Base-by-base conservation (phyloP, 306 rosid species). In the Vigna hirtella region DNA sequence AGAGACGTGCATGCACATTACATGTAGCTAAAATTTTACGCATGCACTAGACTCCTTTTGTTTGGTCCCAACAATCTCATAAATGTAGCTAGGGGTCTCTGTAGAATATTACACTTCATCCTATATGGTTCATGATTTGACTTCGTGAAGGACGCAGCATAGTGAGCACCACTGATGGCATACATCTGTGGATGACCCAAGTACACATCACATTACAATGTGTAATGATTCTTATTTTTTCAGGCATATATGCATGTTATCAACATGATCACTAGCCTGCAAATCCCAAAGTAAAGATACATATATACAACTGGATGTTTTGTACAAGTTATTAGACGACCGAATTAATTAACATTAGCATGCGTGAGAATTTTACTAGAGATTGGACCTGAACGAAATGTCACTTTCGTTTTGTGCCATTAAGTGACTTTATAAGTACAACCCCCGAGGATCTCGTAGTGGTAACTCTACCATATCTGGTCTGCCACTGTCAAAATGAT, bases 381-480 rank as follows among this genome's bases (percentile, higher is more conserved):
- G 36, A 68, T 55, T 57, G 70, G 30, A 56, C 1, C 12, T 17
- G 20, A 32, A 2, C 0, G 70, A 80, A 56, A 73, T 45, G 85
- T 81, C 70, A 28, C 38, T 76, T 63, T 82, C 85, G 30, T 45
- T 30, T 14, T 16, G 66, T 67, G 71, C 66, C 69, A 34, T 28
- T 12, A 59, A 51, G 30, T 15, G 4, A 68, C 73, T 76, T 76
- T 69, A 28, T 55, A 72, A 83, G 66, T 72, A 66, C 79, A 72
- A 77, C 72, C 72, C 45, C 86, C 86, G 86, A 40, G 26, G 72
- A 83, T 83, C 61, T 78, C 80, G 86, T 66, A 66, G 67, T 83
- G 83, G 68, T 71, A 61, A 53, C 62, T 81, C 81, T 81, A 58
- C 77, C 77, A 68, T 68, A 68, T 57, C 48, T 81, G 81, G 81